Conservation (phyloP, 108 stramenopile genomes). For the Craspedostauros australis region DNA sequence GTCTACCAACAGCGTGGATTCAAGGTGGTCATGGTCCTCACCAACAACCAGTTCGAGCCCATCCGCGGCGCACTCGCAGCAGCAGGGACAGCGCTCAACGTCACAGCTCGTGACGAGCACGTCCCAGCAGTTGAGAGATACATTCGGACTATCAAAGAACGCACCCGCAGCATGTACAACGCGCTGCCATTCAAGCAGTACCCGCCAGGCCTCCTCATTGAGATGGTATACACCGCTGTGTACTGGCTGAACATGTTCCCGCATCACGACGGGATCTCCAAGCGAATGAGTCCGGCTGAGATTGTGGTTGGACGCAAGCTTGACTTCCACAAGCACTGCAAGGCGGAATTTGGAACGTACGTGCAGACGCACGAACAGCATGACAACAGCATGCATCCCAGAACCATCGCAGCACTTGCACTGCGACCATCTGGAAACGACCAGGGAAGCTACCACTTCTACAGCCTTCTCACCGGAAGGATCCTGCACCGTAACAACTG, state of each 20-base stretch:
- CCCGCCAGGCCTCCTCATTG: conserved; percentile 12
- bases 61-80: background rate
- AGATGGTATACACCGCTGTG: conserved; percentile 10
- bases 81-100: conserved; percentile 7
- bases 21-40: background rate
- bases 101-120: conserved; percentile 11
- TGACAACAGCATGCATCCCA: conserved; percentile 20
- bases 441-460: conserved; percentile 39
- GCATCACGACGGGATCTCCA: conserved; percentile 2
- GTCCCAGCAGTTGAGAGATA: conserved; percentile 20
- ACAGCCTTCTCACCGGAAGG: conserved; percentile 12
- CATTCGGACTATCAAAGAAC: conserved; percentile 27
- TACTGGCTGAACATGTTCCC: conserved; percentile 20
- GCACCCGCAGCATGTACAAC: conserved; percentile 10
- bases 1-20: conserved; percentile 26
- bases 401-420: conserved; percentile 25
- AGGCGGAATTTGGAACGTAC: conserved; percentile 28
- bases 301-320: conserved; percentile 10
- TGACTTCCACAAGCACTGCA: conserved; percentile 21
- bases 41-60: conserved; percentile 31
- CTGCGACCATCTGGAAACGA: conserved; percentile 24
- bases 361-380: conserved; percentile 30
- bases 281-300: conserved; percentile 15
- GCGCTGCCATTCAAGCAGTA: conserved; percentile 11
- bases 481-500: conserved; percentile 8